A percentile compares a stretch with the other conserved stretches of the same genome.
Evolutionary conservation across 2,329 filamentous ascomycete genomes (phyloP).

Genomic region (Colletotrichum scovillei): DNA sequence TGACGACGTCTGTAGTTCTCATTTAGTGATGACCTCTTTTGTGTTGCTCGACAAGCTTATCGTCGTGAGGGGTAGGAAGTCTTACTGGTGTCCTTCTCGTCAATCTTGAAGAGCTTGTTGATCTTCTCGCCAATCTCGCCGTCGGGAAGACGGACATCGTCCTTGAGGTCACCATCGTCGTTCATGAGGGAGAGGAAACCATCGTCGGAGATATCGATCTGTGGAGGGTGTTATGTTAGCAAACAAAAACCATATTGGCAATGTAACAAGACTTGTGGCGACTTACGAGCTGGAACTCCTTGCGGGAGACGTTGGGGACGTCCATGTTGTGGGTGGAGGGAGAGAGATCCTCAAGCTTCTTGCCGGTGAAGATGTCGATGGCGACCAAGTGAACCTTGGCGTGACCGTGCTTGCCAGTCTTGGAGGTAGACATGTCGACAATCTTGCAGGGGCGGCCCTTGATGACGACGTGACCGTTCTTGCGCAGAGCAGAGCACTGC

Average conservation of each 20-base stretch:
- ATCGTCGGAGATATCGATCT: constrained; percentile 95
- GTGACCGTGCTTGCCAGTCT: constrained; percentile 99
- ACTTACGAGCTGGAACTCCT: constrained; percentile 95
- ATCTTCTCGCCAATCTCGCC: constrained; percentile 91
- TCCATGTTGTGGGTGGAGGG: constrained; percentile 99
- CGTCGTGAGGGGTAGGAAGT: constrained; percentile 40
- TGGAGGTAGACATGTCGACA: constrained; percentile 99
- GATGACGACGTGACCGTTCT: constrained; percentile 99
- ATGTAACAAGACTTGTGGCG: too few relatives aligned
- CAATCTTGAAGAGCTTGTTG: constrained; percentile 78
- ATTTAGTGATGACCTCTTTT: constrained; percentile 11
- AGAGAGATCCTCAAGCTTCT: constrained; percentile 99
- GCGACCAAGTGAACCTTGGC: constrained; percentile 99
- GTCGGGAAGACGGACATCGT: constrained; percentile 94
- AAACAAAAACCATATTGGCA: constrained; percentile 13
- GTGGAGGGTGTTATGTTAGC: constrained; percentile 19
- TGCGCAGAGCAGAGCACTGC: constrained; percentile 99
- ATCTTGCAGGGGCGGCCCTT: constrained; percentile 99
- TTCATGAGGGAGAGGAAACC: constrained; percentile 95
- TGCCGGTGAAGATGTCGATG: constrained; percentile 98
- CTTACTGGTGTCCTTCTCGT: constrained; percentile 96
- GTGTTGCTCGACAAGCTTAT: constrained; percentile 6
- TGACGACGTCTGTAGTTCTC: constrained; percentile 77
- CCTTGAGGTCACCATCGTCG: constrained; percentile 87
- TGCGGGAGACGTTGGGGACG: constrained; percentile 91